Evolutionary conservation across 2,329 filamentous ascomycete genomes (phyloP).

Genomic region (Cercospora brassicicola): DNA sequence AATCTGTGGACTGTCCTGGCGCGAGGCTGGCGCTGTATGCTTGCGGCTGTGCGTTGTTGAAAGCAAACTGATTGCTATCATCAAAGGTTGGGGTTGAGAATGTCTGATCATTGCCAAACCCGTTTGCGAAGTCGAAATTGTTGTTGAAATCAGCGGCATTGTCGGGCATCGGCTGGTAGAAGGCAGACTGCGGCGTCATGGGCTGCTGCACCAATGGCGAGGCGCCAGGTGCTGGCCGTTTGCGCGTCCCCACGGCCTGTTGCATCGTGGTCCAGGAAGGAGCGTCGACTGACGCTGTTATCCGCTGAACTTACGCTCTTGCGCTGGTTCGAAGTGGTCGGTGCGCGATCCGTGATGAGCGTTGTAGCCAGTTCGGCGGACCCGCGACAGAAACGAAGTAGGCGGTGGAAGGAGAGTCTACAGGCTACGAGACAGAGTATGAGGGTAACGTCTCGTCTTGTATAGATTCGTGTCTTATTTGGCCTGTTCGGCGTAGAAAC

Average conservation of each 20-base stretch:
- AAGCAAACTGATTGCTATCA: conserved; percentile 39
- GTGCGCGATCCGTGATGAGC: not conserved
- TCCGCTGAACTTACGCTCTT: not conserved
- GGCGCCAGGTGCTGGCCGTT: conserved; percentile 72
- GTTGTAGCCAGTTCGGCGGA: not conserved
- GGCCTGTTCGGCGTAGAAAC: conserved; percentile 10
- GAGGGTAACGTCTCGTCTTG: conserved; percentile 7
- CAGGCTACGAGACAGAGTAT: not conserved
- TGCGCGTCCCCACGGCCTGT: conserved; percentile 48
- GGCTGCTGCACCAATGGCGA: conserved; percentile 62
- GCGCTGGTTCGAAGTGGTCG: not conserved
- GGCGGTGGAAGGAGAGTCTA: conserved; percentile 1
- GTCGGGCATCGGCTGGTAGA: conserved; percentile 51
- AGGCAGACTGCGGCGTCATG: conserved; percentile 27
- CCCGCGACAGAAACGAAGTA: not conserved
- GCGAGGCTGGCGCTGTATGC: conserved; percentile 27
- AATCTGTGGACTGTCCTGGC: conserved; percentile 42
- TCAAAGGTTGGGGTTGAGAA: conserved; percentile 42
- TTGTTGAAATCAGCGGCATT: conserved; percentile 39
- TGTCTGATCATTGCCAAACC: conserved; percentile 33
- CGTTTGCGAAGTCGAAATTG: conserved; percentile 35
- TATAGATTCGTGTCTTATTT: conserved; percentile 8
- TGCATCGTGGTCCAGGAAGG: conserved; percentile 22
- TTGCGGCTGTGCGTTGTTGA: conserved; percentile 33
- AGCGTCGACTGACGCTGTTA: not conserved